Percentiles rank a stretch among this genome's conserved stretches.
phyloP scores from a whole-genome alignment of 164 flowering plant species.

The Annona squamosa region DNA sequence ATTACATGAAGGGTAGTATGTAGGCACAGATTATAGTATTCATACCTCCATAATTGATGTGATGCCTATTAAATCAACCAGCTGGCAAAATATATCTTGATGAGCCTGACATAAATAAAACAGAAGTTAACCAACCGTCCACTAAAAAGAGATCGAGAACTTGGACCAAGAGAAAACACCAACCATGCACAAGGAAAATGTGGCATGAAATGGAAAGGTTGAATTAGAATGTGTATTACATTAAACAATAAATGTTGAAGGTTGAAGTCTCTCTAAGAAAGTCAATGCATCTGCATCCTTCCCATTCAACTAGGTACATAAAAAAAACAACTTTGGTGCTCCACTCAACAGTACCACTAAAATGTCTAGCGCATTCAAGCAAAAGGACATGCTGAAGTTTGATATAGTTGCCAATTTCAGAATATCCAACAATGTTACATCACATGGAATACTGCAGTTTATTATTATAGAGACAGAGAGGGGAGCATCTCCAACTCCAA shows the following conservation, averaged over 20 bases:
- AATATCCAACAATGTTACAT: too few relatives aligned
- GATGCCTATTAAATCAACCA: slow-evolving; percentile 96
- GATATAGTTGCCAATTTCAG: too few relatives aligned
- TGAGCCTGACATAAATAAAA: slow-evolving; percentile 49
- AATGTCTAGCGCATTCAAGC: too few relatives aligned
- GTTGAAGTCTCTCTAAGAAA: too few relatives aligned
- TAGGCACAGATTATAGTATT: not conserved
- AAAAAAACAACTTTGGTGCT: too few relatives aligned
- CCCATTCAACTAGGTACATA: too few relatives aligned
- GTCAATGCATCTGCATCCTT: too few relatives aligned
- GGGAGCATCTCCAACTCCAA: too few relatives aligned
- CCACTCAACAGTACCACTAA: too few relatives aligned
- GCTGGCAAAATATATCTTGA: slow-evolving; percentile 63
- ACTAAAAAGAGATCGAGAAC: not conserved
- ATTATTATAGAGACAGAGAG: too few relatives aligned
- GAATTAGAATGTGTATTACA: not conserved
- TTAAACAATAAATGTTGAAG: not conserved
- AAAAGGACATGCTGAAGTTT: too few relatives aligned
- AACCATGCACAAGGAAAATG: not conserved
- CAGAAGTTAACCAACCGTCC: slow-evolving; percentile 2
- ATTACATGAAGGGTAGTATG: not conserved
- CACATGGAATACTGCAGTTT: too few relatives aligned
- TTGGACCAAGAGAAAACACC: not conserved
- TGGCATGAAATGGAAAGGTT: not conserved
- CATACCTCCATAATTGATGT: slow-evolving; percentile 98